Evolutionary conservation across 2,329 filamentous ascomycete genomes (phyloP).

Genomic region (Fusarium heterosporum): DNA sequence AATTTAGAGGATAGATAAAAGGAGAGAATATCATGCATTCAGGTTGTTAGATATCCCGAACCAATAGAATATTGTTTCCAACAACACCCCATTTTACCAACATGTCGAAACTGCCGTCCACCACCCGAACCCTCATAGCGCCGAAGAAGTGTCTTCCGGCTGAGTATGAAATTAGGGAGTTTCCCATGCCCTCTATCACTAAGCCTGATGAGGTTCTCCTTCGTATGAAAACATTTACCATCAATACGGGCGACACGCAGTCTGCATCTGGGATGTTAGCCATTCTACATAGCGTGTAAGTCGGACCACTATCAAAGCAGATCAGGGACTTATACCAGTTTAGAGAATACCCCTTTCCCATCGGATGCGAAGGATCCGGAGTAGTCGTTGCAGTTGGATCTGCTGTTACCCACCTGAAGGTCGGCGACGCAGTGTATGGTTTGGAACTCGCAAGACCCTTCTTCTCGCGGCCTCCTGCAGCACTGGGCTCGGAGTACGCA

Average conservation of each 20-base stretch:
- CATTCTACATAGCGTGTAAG: slow-evolving; percentile 48
- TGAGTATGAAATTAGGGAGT: slow-evolving; percentile 54
- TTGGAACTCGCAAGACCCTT: slow-evolving; percentile 54
- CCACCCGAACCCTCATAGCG: slow-evolving; percentile 59
- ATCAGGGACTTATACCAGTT: not conserved
- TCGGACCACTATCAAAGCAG: not conserved
- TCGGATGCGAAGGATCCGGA: slow-evolving; percentile 51
- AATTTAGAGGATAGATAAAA: slow-evolving; percentile 29
- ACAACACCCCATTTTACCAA: not conserved
- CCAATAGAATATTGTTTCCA: rapidly evolving
- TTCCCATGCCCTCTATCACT: slow-evolving; percentile 59
- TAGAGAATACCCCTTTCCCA: slow-evolving; percentile 37
- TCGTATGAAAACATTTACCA: slow-evolving; percentile 52
- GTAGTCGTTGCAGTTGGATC: slow-evolving; percentile 49
- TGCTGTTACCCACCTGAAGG: slow-evolving; percentile 44
- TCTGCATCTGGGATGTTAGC: slow-evolving; percentile 44
- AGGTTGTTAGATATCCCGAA: rapidly evolving
- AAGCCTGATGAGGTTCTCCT: slow-evolving; percentile 59
- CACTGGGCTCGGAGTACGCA: slow-evolving; percentile 57
- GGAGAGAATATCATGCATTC: not conserved
- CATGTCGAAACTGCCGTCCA: slow-evolving; percentile 52
- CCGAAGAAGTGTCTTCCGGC: slow-evolving; percentile 54
- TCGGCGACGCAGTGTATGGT: slow-evolving; percentile 57
- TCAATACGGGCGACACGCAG: slow-evolving; percentile 54
- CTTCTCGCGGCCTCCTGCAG: slow-evolving; percentile 42